Evolutionary conservation across 2,329 filamentous ascomycete genomes (phyloP), one percentile per base, ranked within the genome.

Genomic region (Setomelanomma holmii): DNA sequence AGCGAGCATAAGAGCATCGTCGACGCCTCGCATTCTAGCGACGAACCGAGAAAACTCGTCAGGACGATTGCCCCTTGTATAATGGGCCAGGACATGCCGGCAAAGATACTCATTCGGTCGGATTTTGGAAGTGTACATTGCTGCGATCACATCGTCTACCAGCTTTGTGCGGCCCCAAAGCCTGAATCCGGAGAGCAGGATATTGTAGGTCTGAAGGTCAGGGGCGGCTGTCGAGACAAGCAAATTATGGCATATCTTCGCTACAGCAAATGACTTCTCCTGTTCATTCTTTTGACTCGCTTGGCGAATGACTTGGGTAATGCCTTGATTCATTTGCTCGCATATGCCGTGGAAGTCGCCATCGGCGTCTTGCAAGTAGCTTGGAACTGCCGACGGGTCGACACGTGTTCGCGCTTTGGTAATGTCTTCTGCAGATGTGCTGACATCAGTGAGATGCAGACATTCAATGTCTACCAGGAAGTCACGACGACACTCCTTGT

Each of bases 151-250:
- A 30, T 55, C 35, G 27, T 71, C 58, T n/a, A 66, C 58, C 34
- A 75, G 45, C 1, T 56, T 45, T 10, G 51, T 53, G n/a, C 57
- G 61, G 34, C 63, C 52, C 61, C 67, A 72, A 27, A 63, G 60
- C 41, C 56, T 60, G 44, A 93, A 86, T n/a, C 84, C 83, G n/a
- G 83, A 71, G 2, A 93, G 81, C 21, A 95, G 79, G 11, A 82
- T 81, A 66, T 92, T 92, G 76, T 87, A 91, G 3, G 87, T 91
- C 58, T 86, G 80, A 30, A 89, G 81, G 55, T 84, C 84, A 0
- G 89, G 88, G 0, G 86, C 83, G 16, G 84, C 78, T 1, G 80
- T 71, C 2, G 84, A 86, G 3, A 85, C 76, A 14, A 91, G 79
- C 3, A 95, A 75, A 65, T 90, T 91, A 72, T 87, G 87, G 52